Evolutionary conservation across 805 yeast species (phyloP).

Genomic region (Candida stauntonica): DNA sequence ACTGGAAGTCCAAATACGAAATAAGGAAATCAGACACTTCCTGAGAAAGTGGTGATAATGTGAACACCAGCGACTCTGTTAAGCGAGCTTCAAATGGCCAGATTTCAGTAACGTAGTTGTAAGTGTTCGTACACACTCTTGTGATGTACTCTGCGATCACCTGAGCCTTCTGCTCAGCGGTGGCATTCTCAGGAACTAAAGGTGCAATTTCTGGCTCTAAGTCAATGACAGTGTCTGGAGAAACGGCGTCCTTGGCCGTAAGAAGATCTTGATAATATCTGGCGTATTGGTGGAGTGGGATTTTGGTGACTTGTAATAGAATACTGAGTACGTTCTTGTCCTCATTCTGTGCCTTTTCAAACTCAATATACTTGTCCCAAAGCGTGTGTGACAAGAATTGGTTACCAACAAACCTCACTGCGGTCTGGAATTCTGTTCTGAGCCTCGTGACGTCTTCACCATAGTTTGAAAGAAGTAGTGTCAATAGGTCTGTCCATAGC

Average conservation of each 20-base stretch:
- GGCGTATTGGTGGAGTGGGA: conserved; percentile 87
- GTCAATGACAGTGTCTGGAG: conserved; percentile 11
- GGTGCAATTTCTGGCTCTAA: conserved; percentile 20
- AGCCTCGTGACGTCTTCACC: conserved; percentile 32
- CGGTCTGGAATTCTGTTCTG: conserved; percentile 43
- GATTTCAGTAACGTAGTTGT: conserved; percentile 29
- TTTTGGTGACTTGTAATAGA: conserved; percentile 40
- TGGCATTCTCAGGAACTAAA: conserved; percentile 14
- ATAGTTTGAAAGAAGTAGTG: conserved; percentile 44
- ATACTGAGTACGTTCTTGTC: conserved; percentile 37
- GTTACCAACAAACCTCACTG: conserved; percentile 49
- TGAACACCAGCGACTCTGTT: conserved; percentile 52
- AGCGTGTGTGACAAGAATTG: conserved; percentile 75
- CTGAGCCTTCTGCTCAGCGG: conserved; percentile 21
- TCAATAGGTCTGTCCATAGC: conserved; percentile 64
- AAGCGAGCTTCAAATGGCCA: conserved; percentile 74
- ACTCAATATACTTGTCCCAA: conserved; percentile 77
- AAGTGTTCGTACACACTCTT: conserved; percentile 16
- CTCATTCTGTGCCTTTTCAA: conserved; percentile 41
- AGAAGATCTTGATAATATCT: conserved; percentile 55
- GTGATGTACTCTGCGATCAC: conserved; percentile 14
- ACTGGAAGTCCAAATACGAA: conserved; percentile 55
- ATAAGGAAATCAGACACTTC: conserved; percentile 54
- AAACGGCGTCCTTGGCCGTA: conserved; percentile 27
- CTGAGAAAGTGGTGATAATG: conserved; percentile 39